Base-by-base conservation (phyloP, 1,284 basidiomycete genomes). In the Pseudozyma flocculosa region DNA sequence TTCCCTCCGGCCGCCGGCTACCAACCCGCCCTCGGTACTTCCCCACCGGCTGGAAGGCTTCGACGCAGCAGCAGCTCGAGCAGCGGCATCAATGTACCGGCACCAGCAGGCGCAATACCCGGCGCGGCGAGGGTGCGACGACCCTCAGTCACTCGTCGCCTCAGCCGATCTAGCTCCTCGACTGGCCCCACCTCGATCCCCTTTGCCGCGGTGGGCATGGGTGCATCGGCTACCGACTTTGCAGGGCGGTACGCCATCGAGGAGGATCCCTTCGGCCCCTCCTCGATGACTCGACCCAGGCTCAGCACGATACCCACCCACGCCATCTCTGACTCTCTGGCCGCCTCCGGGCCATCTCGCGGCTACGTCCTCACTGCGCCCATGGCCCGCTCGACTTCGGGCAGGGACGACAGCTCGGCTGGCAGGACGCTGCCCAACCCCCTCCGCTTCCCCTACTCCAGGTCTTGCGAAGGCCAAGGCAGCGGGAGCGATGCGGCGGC, bases 261-360 rank as follows among this genome's bases (percentile, higher is more conserved):
- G 48, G 36, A 61, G 17, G 63, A 67, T 39, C 63, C 60, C 3
- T 63, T 45, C 19, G 65, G 68, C n/a, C 68, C 68, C 2, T 30
- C 38, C 4, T 52, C 65, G 17, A 50, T 70, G 45, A 68, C 65
- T 5, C 46, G 68, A 9, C 62, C 68, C 8, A 40, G 65, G 11
- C 58, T 70, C 40, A 54, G 62, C 44, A 34, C 50, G 24, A 45
- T 65, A 8, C 44, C 62, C 2, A 54, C 38, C 3, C 57, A 61
- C 4, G 45, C 39, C 15, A 65, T 65, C 32, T 50, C 58, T 5
- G 54, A 61, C 17, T 42, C 53, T 40, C 50, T 65, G 22, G 7
- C 21, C 11, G 18, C 3, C 5, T 19, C 18, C 38, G 32, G 32
- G 7, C 32, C 14, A 13, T 34, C 32, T 14, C 9, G 15, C 15